Conservation (phyloP, 495 filamentous ascomycete genomes). For the Xylaria intraflava region DNA sequence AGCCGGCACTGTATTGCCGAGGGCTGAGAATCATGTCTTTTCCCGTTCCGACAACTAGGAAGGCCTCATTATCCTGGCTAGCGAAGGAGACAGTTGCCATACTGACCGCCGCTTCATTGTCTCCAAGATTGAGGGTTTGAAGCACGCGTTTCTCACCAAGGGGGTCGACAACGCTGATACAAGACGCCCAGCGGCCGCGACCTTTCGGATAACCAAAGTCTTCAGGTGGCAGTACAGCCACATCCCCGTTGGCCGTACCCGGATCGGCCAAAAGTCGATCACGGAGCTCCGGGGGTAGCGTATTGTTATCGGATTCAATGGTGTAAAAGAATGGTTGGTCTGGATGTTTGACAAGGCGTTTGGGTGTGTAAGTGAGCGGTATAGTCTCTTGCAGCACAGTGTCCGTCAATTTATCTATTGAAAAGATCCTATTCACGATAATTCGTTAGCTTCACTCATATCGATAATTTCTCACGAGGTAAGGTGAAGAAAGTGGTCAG, state of each 20-base stretch:
- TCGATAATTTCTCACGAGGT: constrained; percentile 16
- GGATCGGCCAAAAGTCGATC: constrained; percentile 60
- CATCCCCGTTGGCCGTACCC: constrained; percentile 63
- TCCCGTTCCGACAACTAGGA: constrained; percentile 86
- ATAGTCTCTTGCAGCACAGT: constrained; percentile 86
- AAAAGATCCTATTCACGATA: constrained; percentile 76
- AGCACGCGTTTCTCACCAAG: constrained; percentile 64
- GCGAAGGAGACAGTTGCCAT: constrained; percentile 76
- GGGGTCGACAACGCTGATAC: constrained; percentile 85
- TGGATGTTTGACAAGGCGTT: constrained; percentile 79
- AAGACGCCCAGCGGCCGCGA: constrained; percentile 86
- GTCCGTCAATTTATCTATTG: constrained; percentile 76
- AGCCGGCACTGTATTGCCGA: constrained; percentile 66
- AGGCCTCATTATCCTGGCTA: constrained; percentile 80
- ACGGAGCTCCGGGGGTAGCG: constrained; percentile 68
- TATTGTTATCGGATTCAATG: constrained; percentile 87
- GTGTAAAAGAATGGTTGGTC: constrained; percentile 87
- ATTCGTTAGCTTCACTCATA: constrained; percentile 41
- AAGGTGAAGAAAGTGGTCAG: constrained; percentile 28
- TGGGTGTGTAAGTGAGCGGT: constrained; percentile 83
- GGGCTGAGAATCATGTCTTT: constrained; percentile 80
- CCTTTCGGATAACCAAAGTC: constrained; percentile 87
- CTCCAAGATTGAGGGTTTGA: constrained; percentile 68
- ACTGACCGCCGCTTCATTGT: constrained; percentile 89
- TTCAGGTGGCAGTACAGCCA: constrained; percentile 60